Percentiles rank a stretch among this genome's conserved stretches.
phyloP scores from a whole-genome alignment of 805 yeast species.

The Kodamaea restingae region DNA sequence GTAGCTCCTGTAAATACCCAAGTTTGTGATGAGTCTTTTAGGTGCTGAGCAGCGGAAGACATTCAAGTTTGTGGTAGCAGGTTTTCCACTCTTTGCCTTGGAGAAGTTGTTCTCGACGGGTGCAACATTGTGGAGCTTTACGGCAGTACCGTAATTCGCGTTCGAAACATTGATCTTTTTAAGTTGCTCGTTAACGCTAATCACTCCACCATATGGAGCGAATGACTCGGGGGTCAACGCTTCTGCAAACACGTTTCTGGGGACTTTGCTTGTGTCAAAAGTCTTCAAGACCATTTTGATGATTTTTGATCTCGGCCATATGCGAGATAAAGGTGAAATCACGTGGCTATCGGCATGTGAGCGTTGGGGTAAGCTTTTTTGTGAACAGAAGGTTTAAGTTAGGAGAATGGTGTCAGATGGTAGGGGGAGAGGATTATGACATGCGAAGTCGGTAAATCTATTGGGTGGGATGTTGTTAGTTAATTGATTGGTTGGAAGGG shows the following conservation, averaged over 20 bases:
- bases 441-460: too few species aligned
- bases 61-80: conserved; percentile 70
- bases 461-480: too few species aligned
- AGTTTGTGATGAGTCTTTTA: conserved; percentile 44
- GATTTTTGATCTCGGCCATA: conserved; percentile 7
- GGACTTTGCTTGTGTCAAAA: conserved; percentile 20
- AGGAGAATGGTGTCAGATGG: too few species aligned
- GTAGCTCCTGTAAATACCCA: conserved; percentile 29
- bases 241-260: conserved; percentile 41
- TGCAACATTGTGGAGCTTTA: conserved; percentile 69
- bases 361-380: background rate
- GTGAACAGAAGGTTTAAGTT: too few species aligned
- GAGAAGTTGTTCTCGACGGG: conserved; percentile 54
- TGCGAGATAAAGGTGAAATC: conserved; percentile 5
- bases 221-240: conserved; percentile 66
- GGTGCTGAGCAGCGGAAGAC: conserved; percentile 81
- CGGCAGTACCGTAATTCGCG: conserved; percentile 95
- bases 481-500: too few species aligned
- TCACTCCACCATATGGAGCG: conserved; percentile 66
- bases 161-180: conserved; percentile 29
- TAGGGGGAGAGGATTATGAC: too few species aligned
- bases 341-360: conserved; percentile 1
- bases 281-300: conserved; percentile 40
- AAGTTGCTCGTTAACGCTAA: conserved; percentile 75
- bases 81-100: conserved; percentile 42